These are phyloP conservation scores for Hyphodiscus hymeniophilus DNA, from an alignment of 495 filamentous ascomycete genomes.

Conservation along the genomic window DNA sequence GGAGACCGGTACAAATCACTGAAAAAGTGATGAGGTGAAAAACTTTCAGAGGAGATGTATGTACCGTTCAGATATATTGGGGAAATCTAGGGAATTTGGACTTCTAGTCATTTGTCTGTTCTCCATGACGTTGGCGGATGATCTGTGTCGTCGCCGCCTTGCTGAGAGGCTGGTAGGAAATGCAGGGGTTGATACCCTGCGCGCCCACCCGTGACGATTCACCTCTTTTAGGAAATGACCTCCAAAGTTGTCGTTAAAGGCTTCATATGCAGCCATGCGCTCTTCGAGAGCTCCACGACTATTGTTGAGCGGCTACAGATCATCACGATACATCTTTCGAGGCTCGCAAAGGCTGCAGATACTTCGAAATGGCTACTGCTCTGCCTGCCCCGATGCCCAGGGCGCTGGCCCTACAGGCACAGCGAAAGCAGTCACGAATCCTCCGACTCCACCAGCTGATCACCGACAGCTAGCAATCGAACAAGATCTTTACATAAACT, in stretches of 20 bases:
- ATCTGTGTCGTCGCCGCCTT: constrained; percentile 1
- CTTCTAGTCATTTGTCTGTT: neutral
- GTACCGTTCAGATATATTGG: neutral
- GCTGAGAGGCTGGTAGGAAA: neutral
- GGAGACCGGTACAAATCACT: no score
- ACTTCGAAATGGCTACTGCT: constrained; percentile 11
- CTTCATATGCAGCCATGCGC: constrained; percentile 17
- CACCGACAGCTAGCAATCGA: constrained; percentile 63
- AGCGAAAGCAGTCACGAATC: constrained; percentile 3
- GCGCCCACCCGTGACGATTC: neutral
- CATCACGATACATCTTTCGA: constrained; percentile 7
- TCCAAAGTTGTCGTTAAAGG: neutral
- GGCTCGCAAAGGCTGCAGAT: neutral
- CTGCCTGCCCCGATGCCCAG: constrained; percentile 7
- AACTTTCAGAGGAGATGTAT: neutral
- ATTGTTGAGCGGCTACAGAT: constrained; percentile 1
- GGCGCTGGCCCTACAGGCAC: neutral
- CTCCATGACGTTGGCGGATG: constrained; percentile 8
- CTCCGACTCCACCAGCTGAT: constrained; percentile 34
- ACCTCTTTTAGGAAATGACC: constrained; percentile 2
- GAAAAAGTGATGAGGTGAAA: no score
- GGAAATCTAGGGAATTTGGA: neutral
- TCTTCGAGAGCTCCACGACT: constrained; percentile 18
- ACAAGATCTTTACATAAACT: constrained; percentile 73
- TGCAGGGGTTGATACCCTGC: constrained; percentile 2